Evolutionary conservation across 768 basidiomycete genomes (phyloP).

Genomic region (Terana coerulea): DNA sequence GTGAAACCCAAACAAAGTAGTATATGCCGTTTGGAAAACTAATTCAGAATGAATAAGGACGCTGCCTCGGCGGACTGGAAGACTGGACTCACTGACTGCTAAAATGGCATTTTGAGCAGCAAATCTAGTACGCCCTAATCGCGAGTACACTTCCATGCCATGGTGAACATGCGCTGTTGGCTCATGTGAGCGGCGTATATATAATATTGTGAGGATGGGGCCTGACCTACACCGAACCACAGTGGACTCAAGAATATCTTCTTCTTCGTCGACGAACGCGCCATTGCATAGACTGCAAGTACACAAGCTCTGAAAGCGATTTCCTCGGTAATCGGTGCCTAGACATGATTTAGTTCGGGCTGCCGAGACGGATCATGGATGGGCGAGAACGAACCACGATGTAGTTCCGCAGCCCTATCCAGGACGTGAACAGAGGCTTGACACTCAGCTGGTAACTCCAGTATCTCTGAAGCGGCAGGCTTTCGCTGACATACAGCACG

Average conservation of each 20-base stretch:
- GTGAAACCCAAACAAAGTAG: slow-evolving; percentile 89
- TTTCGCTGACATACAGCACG: slow-evolving; percentile 39
- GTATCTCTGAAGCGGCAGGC: slow-evolving; percentile 52
- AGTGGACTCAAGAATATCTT: slow-evolving; percentile 83
- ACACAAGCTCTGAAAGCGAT: slow-evolving; percentile 87
- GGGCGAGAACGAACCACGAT: slow-evolving; percentile 35
- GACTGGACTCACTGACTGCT: slow-evolving; percentile 42
- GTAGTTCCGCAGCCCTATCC: slow-evolving; percentile 73
- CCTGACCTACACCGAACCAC: slow-evolving; percentile 83
- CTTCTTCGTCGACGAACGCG: slow-evolving; percentile 45
- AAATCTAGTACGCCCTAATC: slow-evolving; percentile 59
- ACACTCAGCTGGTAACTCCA: slow-evolving; percentile 45
- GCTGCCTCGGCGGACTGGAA: too few species aligned
- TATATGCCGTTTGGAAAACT: slow-evolving; percentile 91
- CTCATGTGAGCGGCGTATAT: neutral
- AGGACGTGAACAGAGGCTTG: slow-evolving; percentile 38
- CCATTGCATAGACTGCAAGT: slow-evolving; percentile 66
- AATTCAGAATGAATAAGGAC: slow-evolving; percentile 10
- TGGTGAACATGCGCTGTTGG: slow-evolving; percentile 90
- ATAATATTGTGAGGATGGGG: neutral
- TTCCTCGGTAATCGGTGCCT: slow-evolving; percentile 94
- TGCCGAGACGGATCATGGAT: neutral
- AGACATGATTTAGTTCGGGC: too few species aligned
- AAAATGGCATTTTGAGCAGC: slow-evolving; percentile 64
- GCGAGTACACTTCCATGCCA: slow-evolving; percentile 80